Percentiles rank a stretch among this genome's conserved stretches.
Evolutionary conservation across 2,329 filamentous ascomycete genomes (phyloP).

Genomic region (Penicillium sclerotiorum): DNA sequence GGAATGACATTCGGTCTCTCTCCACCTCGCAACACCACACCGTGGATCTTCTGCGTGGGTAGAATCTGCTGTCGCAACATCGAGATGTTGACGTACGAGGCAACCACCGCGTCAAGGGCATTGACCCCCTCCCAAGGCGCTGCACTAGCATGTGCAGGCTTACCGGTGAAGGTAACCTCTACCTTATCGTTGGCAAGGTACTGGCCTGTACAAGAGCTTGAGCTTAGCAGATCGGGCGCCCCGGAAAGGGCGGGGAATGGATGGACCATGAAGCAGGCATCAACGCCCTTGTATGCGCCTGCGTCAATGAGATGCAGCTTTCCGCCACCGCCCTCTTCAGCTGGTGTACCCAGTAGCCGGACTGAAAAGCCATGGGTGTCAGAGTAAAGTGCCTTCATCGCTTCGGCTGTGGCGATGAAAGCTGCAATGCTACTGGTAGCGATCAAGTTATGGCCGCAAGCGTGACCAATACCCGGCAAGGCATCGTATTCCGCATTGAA

Average conservation of each 20-base stretch:
- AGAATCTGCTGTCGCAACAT: conserved; percentile 59
- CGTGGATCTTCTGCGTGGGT: conserved; percentile 54
- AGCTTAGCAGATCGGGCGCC: conserved; percentile 6
- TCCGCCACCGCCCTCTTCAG: conserved; percentile 33
- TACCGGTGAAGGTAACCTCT: conserved; percentile 49
- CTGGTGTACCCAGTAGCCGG: conserved; percentile 32
- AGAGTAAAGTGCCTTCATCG: conserved; percentile 14
- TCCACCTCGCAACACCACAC: conserved; percentile 57
- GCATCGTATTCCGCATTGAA: conserved; percentile 40
- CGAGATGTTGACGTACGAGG: conserved; percentile 47
- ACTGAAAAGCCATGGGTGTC: conserved; percentile 17
- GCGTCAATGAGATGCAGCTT: conserved; percentile 40
- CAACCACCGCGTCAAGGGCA: conserved; percentile 59
- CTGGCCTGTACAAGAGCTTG: conserved; percentile 10
- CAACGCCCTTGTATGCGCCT: conserved; percentile 39
- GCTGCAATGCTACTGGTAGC: conserved; percentile 29
- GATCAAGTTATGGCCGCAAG: conserved; percentile 35
- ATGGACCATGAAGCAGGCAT: conserved; percentile 43
- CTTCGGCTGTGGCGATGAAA: conserved; percentile 26
- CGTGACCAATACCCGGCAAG: conserved; percentile 32
- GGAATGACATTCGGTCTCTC: conserved; percentile 60
- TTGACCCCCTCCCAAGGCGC: conserved; percentile 61
- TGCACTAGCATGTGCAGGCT: conserved; percentile 58
- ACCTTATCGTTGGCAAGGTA: conserved; percentile 36
- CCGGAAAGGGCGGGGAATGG: conserved; percentile 18